phyloP scores from a whole-genome alignment of 2,329 filamentous ascomycete genomes.

The Alternaria infectoria region DNA sequence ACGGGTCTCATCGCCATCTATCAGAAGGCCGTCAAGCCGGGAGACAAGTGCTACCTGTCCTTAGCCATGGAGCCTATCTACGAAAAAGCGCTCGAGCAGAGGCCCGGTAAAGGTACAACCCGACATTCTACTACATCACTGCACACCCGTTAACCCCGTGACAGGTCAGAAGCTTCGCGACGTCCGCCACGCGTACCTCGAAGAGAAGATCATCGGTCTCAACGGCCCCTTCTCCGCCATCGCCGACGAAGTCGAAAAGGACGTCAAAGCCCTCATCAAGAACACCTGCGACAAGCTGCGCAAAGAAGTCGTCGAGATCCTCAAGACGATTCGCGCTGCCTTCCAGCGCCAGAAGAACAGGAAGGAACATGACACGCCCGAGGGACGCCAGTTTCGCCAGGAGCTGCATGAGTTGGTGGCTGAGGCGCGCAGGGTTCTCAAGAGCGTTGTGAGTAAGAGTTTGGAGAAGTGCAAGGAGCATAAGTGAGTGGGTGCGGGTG shows the following conservation, averaged over 20 bases:
- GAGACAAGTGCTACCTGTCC: slow-evolving; percentile 13
- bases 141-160: neutral
- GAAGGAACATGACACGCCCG: slow-evolving; percentile 11
- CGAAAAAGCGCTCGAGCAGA: neutral
- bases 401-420: slow-evolving; percentile 8
- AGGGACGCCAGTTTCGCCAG: slow-evolving; percentile 12
- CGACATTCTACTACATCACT: neutral
- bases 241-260: neutral
- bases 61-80: slow-evolving; percentile 20
- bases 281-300: neutral
- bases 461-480: slow-evolving; percentile 14
- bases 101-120: neutral
- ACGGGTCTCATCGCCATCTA: neutral
- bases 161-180: slow-evolving; percentile 9
- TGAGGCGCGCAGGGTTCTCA: slow-evolving; percentile 7
- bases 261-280: neutral
- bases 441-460: slow-evolving; percentile 4
- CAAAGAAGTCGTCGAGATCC: neutral
- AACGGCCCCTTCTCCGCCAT: neutral
- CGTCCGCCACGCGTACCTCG: slow-evolving; percentile 8
- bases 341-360: slow-evolving; percentile 10
- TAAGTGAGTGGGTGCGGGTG: no score
- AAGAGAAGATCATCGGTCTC: neutral
- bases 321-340: neutral
- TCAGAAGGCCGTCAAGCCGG: neutral